These are phyloP conservation scores for Petunia secreta DNA, from an alignment of 257 asterid species.

Conservation along the genomic window DNA sequence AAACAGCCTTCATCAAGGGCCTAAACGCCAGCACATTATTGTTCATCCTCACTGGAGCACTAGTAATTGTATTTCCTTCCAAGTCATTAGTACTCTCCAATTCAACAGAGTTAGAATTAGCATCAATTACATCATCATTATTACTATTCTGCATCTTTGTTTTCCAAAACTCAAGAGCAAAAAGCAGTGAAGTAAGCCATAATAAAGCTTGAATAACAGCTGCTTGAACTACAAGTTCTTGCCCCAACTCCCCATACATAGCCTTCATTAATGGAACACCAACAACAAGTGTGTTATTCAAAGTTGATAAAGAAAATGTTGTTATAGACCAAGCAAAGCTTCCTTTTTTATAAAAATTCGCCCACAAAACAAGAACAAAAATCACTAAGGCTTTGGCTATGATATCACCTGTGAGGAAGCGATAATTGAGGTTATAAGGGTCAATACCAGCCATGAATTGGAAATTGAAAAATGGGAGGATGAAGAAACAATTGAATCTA, in stretches of 20 bases:
- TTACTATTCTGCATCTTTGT: constrained; percentile 13
- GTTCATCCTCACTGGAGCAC: background rate
- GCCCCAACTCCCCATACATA: constrained; percentile 41
- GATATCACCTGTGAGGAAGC: constrained; percentile 24
- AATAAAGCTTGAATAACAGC: constrained; percentile 35
- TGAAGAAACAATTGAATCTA: constrained; percentile 37
- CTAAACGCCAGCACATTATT: constrained; percentile 28
- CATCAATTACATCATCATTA: background rate
- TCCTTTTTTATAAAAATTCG: constrained; percentile 28
- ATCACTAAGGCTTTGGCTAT: constrained; percentile 26
- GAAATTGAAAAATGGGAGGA: constrained; percentile 39
- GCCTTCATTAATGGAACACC: no score
- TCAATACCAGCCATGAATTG: constrained; percentile 33
- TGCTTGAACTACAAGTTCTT: constrained; percentile 41
- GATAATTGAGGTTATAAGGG: constrained; percentile 30
- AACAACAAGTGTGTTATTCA: constrained; percentile 42
- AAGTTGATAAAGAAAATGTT: constrained; percentile 33
- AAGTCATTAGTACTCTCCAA: background rate
- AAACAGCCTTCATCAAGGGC: constrained; percentile 42
- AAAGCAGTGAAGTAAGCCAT: constrained; percentile 35
- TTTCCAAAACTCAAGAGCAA: constrained; percentile 32
- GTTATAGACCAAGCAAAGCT: constrained; percentile 34
- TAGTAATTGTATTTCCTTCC: background rate
- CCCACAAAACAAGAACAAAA: constrained; percentile 30
- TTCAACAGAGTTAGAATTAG: constrained; percentile 19